Percentiles rank a stretch among this genome's conserved stretches.
phyloP scores from a whole-genome alignment of 371 early-diverging fungal species.

The Mortierella sp. region DNA sequence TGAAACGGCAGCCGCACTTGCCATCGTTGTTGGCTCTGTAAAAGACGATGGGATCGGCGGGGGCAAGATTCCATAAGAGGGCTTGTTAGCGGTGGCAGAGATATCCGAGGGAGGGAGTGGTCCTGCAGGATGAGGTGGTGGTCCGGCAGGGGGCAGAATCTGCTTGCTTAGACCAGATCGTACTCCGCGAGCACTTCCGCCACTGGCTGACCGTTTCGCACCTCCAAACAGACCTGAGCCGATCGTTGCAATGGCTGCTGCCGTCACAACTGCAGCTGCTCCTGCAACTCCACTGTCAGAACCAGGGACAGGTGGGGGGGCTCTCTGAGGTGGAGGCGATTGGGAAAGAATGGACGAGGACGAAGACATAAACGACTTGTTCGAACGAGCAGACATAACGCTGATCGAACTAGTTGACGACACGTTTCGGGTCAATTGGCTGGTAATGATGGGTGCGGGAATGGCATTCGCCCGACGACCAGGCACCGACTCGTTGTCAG shows the following conservation, averaged over 20 bases:
- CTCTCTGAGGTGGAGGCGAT: conserved; percentile 53
- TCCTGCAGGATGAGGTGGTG: conserved; percentile 26
- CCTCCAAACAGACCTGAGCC: conserved; percentile 23
- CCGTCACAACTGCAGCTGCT: background rate
- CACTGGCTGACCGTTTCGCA: conserved; percentile 49
- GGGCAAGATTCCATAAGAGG: conserved; percentile 48
- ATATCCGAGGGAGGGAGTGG: conserved; percentile 29
- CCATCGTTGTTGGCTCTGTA: conserved; percentile 2
- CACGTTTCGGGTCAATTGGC: conserved; percentile 29
- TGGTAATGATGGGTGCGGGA: conserved; percentile 19
- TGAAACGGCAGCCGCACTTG: background rate
- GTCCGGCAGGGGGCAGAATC: conserved; percentile 36
- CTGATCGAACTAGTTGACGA: conserved; percentile 43
- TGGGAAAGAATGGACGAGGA: conserved; percentile 34
- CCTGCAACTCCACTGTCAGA: conserved; percentile 6
- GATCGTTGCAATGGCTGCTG: conserved; percentile 9
- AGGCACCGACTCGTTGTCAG: conserved; percentile 26
- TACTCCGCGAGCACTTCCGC: conserved; percentile 47
- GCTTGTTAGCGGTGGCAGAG: conserved; percentile 7
- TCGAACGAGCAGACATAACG: conserved; percentile 33
- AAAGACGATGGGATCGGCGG: conserved; percentile 54
- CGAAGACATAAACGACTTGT: conserved; percentile 37
- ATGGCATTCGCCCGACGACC: background rate
- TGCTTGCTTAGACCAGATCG: conserved; percentile 56
- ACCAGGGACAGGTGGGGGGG: conserved; percentile 47